A percentile compares a stretch with the other conserved stretches of the same genome.
These are phyloP conservation scores for Spinacia oleracea DNA, from an alignment of 179 eudicot genomes.

Conservation along the genomic window DNA sequence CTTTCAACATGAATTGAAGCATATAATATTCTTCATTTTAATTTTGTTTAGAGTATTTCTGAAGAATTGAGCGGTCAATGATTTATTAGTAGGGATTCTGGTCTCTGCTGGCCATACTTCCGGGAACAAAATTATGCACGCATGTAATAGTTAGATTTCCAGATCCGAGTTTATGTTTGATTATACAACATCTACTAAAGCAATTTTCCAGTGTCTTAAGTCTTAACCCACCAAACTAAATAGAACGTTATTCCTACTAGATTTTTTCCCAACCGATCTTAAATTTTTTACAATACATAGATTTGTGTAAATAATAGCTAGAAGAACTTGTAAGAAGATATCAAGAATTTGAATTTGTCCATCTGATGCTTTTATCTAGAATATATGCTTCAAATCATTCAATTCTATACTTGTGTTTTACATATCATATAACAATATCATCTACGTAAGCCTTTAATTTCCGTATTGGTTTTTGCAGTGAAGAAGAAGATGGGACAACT, in stretches of 20 bases:
- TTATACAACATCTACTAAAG: too few species aligned
- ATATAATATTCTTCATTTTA: background rate
- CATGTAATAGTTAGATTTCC: background rate
- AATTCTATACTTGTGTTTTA: background rate
- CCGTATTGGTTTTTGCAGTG: slow-evolving; percentile 27
- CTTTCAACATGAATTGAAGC: slow-evolving; percentile 1
- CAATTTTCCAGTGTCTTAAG: background rate
- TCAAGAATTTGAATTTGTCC: background rate
- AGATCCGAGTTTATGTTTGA: too few species aligned
- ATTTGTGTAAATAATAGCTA: background rate
- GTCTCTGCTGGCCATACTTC: background rate
- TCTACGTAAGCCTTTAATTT: too few species aligned
- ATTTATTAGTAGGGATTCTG: background rate
- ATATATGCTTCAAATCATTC: background rate
- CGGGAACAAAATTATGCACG: background rate
- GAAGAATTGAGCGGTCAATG: background rate
- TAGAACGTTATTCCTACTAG: too few species aligned
- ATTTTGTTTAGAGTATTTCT: background rate
- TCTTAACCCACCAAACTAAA: background rate
- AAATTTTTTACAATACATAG: too few species aligned
- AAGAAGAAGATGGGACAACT: slow-evolving; percentile 53
- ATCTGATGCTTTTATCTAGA: too few species aligned
- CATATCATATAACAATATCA: background rate
- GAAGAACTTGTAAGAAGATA: background rate
- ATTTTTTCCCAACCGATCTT: too few species aligned